phyloP scores from a whole-genome alignment of 106 monocot species.

The Chionographis japonica region DNA sequence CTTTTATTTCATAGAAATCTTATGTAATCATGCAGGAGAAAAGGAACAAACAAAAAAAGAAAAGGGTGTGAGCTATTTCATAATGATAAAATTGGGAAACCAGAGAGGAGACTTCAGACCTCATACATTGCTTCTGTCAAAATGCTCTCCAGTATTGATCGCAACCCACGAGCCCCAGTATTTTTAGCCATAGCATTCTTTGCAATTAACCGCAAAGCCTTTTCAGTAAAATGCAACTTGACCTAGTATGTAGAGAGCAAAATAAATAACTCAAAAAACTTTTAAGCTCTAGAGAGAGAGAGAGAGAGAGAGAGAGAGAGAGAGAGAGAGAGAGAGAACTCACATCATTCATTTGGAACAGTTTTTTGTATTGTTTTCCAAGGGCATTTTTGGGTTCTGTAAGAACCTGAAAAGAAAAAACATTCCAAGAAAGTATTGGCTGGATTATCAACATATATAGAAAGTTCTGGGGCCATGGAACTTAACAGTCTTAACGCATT shows the following conservation, averaged over 20 bases:
- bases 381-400: slow-evolving; percentile 81
- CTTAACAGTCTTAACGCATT: too few species aligned
- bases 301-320: too few species aligned
- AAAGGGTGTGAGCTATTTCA: not conserved
- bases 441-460: not conserved
- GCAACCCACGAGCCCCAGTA: slow-evolving; percentile 74
- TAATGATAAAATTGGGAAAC: not conserved
- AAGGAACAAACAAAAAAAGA: not conserved
- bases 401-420: slow-evolving; percentile 47
- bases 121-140: slow-evolving; percentile 87
- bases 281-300: too few species aligned
- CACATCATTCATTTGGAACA: slow-evolving; percentile 86
- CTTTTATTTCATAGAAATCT: too few species aligned
- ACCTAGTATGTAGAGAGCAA: slow-evolving; percentile 31
- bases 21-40: too few species aligned
- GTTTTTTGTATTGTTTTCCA: slow-evolving; percentile 73
- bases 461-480: not conserved
- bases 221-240: slow-evolving; percentile 69
- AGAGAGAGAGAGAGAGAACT: slow-evolving; percentile 12
- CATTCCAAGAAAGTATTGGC: not conserved
- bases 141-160: slow-evolving; percentile 70
- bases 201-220: slow-evolving; percentile 59
- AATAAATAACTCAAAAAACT: not conserved
- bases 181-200: slow-evolving; percentile 69
- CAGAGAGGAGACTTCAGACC: slow-evolving; percentile 20